A percentile compares a stretch with the other conserved stretches of the same genome.
phyloP scores from a whole-genome alignment of 202 grass and related monocot species.

The Panicum virgatum region DNA sequence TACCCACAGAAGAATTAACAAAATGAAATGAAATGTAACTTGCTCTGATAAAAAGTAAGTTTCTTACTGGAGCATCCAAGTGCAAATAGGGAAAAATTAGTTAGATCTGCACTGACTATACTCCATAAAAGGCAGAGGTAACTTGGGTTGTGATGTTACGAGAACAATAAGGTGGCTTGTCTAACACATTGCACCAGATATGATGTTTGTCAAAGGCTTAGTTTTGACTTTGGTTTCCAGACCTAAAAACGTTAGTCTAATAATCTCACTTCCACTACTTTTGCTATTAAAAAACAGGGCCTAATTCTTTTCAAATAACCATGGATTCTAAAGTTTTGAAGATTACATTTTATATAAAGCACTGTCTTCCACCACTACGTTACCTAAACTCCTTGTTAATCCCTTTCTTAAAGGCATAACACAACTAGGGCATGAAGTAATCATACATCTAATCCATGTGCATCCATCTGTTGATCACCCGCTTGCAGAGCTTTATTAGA shows the following conservation, averaged over 20 bases:
- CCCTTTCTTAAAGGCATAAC: constrained; percentile 59
- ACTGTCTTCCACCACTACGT: constrained; percentile 49
- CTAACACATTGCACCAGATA: constrained; percentile 42
- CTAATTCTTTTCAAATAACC: constrained; percentile 37
- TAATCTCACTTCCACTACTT: constrained; percentile 51
- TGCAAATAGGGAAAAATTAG: constrained; percentile 15
- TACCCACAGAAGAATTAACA: constrained; percentile 15
- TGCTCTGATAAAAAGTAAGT: constrained; percentile 1
- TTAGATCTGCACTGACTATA: constrained; percentile 35
- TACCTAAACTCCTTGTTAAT: constrained; percentile 57
- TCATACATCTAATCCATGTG: constrained; percentile 62
- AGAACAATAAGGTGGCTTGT: constrained; percentile 43
- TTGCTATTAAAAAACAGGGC: constrained; percentile 31
- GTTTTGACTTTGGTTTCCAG: constrained; percentile 63
- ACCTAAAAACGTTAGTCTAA: constrained; percentile 46
- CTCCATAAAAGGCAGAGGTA: constrained; percentile 46
- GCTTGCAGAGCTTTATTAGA: constrained; percentile 28
- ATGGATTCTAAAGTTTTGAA: constrained; percentile 62
- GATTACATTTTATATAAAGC: constrained; percentile 53
- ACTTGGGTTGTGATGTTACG: constrained; percentile 50
- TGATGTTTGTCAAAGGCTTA: constrained; percentile 60
- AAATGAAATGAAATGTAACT: constrained; percentile 3
- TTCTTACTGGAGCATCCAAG: constrained; percentile 27
- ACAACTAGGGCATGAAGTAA: constrained; percentile 50
- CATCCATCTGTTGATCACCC: constrained; percentile 57